Evolutionary conservation across 371 early-diverging fungal genomes (phyloP).

Genomic region (Dentiscutata heterogama): DNA sequence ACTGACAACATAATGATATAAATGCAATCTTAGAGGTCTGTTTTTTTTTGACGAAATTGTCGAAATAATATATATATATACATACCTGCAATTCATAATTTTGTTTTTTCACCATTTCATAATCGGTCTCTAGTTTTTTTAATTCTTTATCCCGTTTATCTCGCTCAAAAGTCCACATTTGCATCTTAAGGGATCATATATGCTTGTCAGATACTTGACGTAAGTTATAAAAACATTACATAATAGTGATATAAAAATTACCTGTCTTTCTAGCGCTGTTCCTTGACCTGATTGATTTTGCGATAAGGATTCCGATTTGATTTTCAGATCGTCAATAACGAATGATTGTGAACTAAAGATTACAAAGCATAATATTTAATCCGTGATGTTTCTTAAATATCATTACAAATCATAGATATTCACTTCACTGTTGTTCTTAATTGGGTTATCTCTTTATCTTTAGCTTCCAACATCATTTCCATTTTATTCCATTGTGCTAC

Average conservation of each 20-base stretch:
- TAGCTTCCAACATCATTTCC: constrained; percentile 50
- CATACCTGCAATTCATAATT: constrained; percentile 46
- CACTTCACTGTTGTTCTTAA: constrained; percentile 50
- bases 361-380: not conserved
- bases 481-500: constrained; percentile 50
- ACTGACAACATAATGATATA: not conserved
- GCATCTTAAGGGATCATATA: not conserved
- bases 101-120: constrained; percentile 48
- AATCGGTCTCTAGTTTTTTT: constrained; percentile 44
- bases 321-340: constrained; percentile 53
- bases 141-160: constrained; percentile 24
- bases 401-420: not conserved
- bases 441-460: constrained; percentile 49
- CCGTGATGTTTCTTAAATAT: too few species aligned
- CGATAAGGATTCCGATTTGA: constrained; percentile 48
- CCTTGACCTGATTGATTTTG: constrained; percentile 8
- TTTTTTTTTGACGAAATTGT: too few species aligned
- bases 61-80: not conserved
- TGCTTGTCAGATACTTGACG: too few species aligned
- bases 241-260: not conserved
- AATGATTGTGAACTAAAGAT: constrained; percentile 47
- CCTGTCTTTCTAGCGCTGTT: constrained; percentile 7
- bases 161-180: constrained; percentile 43
- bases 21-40: not conserved
- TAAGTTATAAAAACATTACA: constrained; percentile 1